Evolutionary conservation across 2,329 filamentous ascomycete species (phyloP).

Genomic region (Ceratocystiopsis sp.): DNA sequence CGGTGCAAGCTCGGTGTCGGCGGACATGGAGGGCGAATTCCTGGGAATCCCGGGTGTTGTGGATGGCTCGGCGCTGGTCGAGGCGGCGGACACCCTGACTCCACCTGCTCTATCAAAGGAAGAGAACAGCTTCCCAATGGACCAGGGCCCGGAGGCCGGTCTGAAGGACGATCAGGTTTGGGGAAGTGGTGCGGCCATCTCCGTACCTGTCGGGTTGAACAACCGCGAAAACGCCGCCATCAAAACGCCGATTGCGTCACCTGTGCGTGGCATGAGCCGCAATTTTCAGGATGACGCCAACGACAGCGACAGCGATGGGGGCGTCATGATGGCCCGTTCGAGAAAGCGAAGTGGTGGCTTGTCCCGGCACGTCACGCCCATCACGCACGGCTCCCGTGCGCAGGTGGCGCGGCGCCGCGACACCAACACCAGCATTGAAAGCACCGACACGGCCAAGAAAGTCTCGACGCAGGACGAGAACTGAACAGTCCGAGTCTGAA

Average conservation of each 20-base stretch:
- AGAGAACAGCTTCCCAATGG: conserved; percentile 25
- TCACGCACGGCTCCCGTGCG: conserved; percentile 13
- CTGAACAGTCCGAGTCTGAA: no score
- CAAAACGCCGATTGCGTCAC: conserved; percentile 1
- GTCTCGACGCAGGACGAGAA: conserved; percentile 11
- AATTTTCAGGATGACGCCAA: conserved; percentile 20
- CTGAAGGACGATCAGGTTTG: conserved; percentile 12
- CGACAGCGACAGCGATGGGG: conserved; percentile 37
- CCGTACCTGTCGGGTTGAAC: conserved; percentile 5
- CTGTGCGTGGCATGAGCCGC: conserved; percentile 5
- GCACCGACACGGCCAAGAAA: conserved; percentile 48
- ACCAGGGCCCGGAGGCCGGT: conserved; percentile 18
- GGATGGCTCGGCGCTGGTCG: conserved; percentile 26
- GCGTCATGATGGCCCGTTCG: conserved; percentile 34
- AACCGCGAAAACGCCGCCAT: conserved; percentile 2
- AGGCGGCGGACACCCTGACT: conserved; percentile 36
- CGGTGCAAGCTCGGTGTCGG: conserved; percentile 46
- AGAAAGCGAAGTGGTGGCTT: conserved; percentile 21
- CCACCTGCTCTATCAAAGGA: conserved; percentile 31
- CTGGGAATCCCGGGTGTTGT: conserved; percentile 31
- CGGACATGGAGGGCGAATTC: conserved; percentile 44
- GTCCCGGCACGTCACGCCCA: conserved; percentile 13
- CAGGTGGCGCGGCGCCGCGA: conserved; percentile 29
- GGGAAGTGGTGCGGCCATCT: conserved; percentile 11
- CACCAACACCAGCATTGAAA: conserved; percentile 43